These are phyloP conservation scores for Herpetomonas muscarum DNA, from an alignment of 208 protist genomes.

Conservation along the genomic window DNA sequence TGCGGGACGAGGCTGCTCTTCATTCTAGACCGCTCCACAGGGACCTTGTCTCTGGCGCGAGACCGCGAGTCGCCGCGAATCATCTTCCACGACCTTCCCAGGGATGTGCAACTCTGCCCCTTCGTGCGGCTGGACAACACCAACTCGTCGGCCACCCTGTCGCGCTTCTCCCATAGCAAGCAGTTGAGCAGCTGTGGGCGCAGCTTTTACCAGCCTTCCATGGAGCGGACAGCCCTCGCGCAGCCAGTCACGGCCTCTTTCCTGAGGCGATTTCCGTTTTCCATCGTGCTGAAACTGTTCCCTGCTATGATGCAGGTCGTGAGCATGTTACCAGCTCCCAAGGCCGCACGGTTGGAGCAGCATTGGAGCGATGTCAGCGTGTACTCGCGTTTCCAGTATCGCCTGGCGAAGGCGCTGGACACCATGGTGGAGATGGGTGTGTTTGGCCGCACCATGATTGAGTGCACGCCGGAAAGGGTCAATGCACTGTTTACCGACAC, in stretches of 20 bases:
- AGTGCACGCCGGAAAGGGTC: constrained; percentile 20
- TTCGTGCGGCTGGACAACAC: constrained; percentile 88
- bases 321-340: constrained; percentile 33
- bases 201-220: constrained; percentile 30
- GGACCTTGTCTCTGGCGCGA: constrained; percentile 70
- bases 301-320: constrained; percentile 46
- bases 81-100: constrained; percentile 73
- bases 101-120: constrained; percentile 45
- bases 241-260: constrained; percentile 68
- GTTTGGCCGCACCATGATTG: constrained; percentile 34
- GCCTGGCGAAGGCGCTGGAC: constrained; percentile 48
- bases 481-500: constrained; percentile 19
- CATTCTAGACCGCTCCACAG: constrained; percentile 64
- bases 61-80: constrained; percentile 72
- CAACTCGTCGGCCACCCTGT: constrained; percentile 65
- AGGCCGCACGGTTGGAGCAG: constrained; percentile 39
- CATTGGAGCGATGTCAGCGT: constrained; percentile 50
- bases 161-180: constrained; percentile 42
- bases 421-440: constrained; percentile 52
- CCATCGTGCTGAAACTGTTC: constrained; percentile 53
- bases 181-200: constrained; percentile 14
- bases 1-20: constrained; percentile 79
- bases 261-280: constrained; percentile 62
- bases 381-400: constrained; percentile 60
- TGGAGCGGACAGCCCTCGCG: constrained; percentile 29